Percentiles rank a stretch among this genome's conserved stretches.
Conservation (phyloP, 805 yeast genomes). For the Lipomyces mesembrius region DNA sequence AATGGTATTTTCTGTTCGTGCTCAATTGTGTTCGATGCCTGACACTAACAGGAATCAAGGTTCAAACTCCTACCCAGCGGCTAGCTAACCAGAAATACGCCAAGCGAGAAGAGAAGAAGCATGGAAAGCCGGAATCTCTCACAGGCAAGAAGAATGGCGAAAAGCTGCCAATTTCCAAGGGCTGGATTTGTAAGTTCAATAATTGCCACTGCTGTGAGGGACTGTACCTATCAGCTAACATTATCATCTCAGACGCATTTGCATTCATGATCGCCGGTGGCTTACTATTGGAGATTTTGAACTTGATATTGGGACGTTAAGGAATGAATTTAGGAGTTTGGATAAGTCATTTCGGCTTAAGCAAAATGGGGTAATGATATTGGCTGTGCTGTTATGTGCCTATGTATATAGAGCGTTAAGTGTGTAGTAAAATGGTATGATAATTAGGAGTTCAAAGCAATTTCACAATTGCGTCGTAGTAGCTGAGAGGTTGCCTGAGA, state of each 20-base stretch:
- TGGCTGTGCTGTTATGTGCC: background rate
- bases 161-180: conserved; percentile 60
- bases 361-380: background rate
- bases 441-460: background rate
- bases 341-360: background rate
- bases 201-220: background rate
- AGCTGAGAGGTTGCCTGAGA: background rate
- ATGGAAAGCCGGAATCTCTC: conserved; percentile 68
- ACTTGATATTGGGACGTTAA: conserved; percentile 23
- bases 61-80: conserved; percentile 86
- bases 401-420: background rate
- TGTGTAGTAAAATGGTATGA: background rate
- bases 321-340: background rate
- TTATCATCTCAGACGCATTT: conserved; percentile 18
- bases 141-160: conserved; percentile 40
- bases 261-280: conserved; percentile 35
- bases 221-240: background rate
- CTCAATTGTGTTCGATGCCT: background rate
- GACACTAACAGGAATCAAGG: conserved; percentile 19
- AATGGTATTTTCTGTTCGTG: background rate
- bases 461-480: background rate
- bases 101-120: conserved; percentile 69
- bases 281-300: conserved; percentile 28
- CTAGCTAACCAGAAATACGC: conserved; percentile 84
- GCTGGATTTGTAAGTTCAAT: conserved; percentile 63